A percentile compares a stretch with the other conserved stretches of the same genome.
These are phyloP conservation scores for Mercurialis annua DNA, from an alignment of 345 rosid genomes.

Conservation along the genomic window DNA sequence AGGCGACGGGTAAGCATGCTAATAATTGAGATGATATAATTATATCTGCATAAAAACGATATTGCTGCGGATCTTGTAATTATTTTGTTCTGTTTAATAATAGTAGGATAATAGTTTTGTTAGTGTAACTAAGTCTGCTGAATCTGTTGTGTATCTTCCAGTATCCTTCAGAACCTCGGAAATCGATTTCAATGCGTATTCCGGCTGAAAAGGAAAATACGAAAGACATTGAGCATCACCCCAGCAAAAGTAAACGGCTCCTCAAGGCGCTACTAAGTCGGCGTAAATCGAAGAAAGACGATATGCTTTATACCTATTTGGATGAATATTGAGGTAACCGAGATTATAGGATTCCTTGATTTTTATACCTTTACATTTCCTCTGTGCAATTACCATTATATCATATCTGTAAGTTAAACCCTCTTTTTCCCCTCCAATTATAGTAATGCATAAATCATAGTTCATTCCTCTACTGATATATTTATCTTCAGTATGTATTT, in stretches of 20 bases:
- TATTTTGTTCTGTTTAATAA: not conserved
- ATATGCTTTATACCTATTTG: slow-evolving; percentile 69
- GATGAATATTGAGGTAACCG: slow-evolving; percentile 62
- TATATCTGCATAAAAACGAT: slow-evolving; percentile 8
- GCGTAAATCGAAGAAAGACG: slow-evolving; percentile 92
- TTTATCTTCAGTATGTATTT: too few species aligned
- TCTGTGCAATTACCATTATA: too few species aligned
- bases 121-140: slow-evolving; percentile 7
- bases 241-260: slow-evolving; percentile 84
- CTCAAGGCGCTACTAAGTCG: slow-evolving; percentile 88
- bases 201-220: slow-evolving; percentile 53
- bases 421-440: too few species aligned
- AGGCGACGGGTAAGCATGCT: slow-evolving; percentile 48
- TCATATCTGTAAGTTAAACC: too few species aligned
- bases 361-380: too few species aligned
- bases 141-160: slow-evolving; percentile 24
- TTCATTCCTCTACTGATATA: too few species aligned
- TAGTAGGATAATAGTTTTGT: not conserved
- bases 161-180: slow-evolving; percentile 87
- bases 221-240: slow-evolving; percentile 57
- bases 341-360: not conserved
- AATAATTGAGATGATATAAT: not conserved
- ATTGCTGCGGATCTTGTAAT: not conserved
- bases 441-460: too few species aligned
- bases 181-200: slow-evolving; percentile 68